These are phyloP conservation scores for Bipolaris oryzae DNA, from an alignment of 2,329 filamentous ascomycete genomes.

Conservation along the genomic window DNA sequence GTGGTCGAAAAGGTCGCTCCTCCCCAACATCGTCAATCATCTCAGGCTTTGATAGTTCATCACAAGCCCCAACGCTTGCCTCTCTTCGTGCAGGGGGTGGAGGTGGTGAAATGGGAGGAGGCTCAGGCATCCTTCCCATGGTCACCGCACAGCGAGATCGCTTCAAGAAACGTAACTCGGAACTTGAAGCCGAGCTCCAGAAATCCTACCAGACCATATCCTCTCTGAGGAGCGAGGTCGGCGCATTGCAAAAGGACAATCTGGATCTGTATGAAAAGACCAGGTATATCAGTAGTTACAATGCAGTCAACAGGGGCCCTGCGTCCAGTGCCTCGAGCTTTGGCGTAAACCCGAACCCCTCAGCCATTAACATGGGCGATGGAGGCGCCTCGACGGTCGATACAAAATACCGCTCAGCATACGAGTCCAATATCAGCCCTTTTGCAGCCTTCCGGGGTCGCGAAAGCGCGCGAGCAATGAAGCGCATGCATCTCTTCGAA, in stretches of 20 bases:
- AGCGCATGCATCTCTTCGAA: conserved; percentile 91
- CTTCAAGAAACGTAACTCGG: conserved; percentile 93
- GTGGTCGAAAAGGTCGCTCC: conserved; percentile 65
- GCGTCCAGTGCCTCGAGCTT: conserved; percentile 64
- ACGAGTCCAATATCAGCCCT: conserved; percentile 93
- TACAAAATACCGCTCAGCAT: conserved; percentile 82
- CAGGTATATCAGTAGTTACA: conserved; percentile 93
- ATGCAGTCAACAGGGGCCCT: conserved; percentile 71
- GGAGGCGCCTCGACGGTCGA: conserved; percentile 53
- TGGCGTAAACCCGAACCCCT: conserved; percentile 75
- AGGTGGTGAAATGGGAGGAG: conserved; percentile 66
- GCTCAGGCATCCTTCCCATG: conserved; percentile 94
- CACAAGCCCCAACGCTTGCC: conserved; percentile 56
- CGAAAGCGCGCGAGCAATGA: conserved; percentile 88
- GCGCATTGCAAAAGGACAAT: conserved; percentile 94
- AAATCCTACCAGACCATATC: conserved; percentile 82
- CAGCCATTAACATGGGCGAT: conserved; percentile 65
- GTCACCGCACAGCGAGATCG: conserved; percentile 96
- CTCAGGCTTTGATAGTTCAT: conserved; percentile 77
- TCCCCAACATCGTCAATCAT: conserved; percentile 98
- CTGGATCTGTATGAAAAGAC: conserved; percentile 97
- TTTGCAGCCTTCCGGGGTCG: conserved; percentile 96
- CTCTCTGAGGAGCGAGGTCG: conserved; percentile 85
- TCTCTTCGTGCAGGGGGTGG: conserved; percentile 60
- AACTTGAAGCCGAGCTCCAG: conserved; percentile 88